A percentile compares a stretch with the other conserved stretches of the same genome.
Evolutionary conservation across 75 land plant genomes (phyloP).

Genomic region (Chamaecyparis obtusa): DNA sequence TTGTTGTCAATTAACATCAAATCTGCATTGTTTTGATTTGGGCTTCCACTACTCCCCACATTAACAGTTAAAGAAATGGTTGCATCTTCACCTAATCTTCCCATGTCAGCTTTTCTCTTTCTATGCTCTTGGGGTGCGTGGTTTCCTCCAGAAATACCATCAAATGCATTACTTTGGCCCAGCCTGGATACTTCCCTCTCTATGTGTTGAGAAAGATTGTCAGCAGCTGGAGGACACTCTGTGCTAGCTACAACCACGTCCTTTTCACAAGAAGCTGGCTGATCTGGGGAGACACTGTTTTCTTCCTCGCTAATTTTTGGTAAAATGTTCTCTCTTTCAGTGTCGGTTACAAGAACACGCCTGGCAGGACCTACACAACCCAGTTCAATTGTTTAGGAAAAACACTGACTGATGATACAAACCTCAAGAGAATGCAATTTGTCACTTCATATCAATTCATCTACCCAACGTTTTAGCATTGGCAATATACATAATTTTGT

Average conservation of each 20-base stretch:
- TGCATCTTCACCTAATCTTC: background rate
- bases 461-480: background rate
- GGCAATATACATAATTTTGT: background rate
- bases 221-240: background rate
- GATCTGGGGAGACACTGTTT: background rate
- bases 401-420: background rate
- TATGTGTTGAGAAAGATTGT: background rate
- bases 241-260: background rate
- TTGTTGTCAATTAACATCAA: background rate
- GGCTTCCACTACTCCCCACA: constrained; percentile 2
- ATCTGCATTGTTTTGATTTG: constrained; percentile 1
- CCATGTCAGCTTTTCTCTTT: constrained; percentile 10
- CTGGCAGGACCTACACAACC: constrained; percentile 8
- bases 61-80: constrained; percentile 9
- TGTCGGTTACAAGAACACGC: constrained; percentile 7
- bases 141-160: background rate
- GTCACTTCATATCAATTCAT: background rate
- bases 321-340: background rate
- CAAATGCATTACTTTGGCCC: background rate
- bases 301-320: constrained; percentile 7
- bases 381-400: background rate
- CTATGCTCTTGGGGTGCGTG: background rate
- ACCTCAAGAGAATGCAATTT: background rate
- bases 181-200: background rate
- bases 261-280: background rate